phyloP scores from a whole-genome alignment of 2,329 filamentous ascomycete genomes.

The Delphinella strobiligena region DNA sequence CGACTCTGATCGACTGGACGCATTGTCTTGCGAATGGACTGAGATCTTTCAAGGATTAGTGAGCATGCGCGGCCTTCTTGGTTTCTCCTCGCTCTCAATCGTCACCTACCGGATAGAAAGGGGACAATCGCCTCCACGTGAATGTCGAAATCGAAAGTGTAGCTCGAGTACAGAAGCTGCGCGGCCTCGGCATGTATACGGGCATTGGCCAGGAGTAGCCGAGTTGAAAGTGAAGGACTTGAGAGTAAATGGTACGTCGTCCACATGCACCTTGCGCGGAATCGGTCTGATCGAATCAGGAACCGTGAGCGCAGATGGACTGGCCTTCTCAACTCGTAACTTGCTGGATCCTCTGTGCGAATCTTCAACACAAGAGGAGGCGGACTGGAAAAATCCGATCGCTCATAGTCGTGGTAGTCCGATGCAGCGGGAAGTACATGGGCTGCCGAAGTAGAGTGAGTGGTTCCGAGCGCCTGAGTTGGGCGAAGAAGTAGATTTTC shows the following conservation, averaged over 20 bases:
- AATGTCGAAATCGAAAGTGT: constrained; percentile 48
- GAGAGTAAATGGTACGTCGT: constrained; percentile 46
- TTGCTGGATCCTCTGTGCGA: constrained; percentile 30
- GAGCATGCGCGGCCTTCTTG: not conserved
- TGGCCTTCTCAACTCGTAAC: constrained; percentile 17
- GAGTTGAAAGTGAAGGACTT: constrained; percentile 19
- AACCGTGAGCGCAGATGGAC: constrained; percentile 25
- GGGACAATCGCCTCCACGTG: constrained; percentile 49
- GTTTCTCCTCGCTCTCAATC: not conserved
- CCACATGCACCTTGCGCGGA: constrained; percentile 29
- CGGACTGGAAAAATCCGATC: constrained; percentile 17
- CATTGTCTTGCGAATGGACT: constrained; percentile 36
- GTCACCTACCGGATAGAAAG: constrained; percentile 34
- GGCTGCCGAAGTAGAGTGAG: constrained; percentile 18
- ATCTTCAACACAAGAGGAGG: constrained; percentile 26
- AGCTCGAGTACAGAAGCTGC: constrained; percentile 42
- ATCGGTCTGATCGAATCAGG: constrained; percentile 28
- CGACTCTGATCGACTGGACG: constrained; percentile 40
- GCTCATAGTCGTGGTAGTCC: constrained; percentile 32
- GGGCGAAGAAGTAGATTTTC: constrained; percentile 30
- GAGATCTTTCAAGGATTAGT: constrained; percentile 28
- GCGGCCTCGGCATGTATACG: constrained; percentile 44
- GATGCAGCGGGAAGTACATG: constrained; percentile 21
- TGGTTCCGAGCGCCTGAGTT: constrained; percentile 9
- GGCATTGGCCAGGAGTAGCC: constrained; percentile 18